Evolutionary conservation across 176 grass and related monocot genomes (phyloP), one percentile per base, ranked within the genome.

Genomic region (Raddia distichophylla): DNA sequence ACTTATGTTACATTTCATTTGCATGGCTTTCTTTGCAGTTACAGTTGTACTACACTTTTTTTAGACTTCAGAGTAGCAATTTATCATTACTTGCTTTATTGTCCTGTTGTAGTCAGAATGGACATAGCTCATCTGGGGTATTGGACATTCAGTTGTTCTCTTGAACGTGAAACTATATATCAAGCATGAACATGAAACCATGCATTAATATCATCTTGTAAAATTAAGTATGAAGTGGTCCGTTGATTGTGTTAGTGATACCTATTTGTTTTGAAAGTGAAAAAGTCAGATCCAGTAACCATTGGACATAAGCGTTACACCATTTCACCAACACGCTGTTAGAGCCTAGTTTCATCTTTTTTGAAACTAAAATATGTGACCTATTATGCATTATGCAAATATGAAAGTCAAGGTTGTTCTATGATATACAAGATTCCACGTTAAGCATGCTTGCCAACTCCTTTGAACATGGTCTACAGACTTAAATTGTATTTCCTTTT

Each of bases 1-100:
- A n/a, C n/a, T n/a, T 94, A 94, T 77, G 68, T 60, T 74, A 63
- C 10, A 7, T 43, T 80, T 80, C 14, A 45, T 46, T 35, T 19
- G 19, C 7, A 32, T 71, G 42, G 3, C 22, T 34, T 35, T 49
- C 22, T 10, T 8, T 71, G 42, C 33, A 10, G 33, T 54, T 18
- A 65, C 5, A 18, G 32, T 42, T 65, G n/a, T 78, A 20, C 76
- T 14, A 20, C 6, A 2, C n/a, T 46, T 37, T 65, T 65, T 61
- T 61, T 19, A 78, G 60, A 56, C 34, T 44, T 47, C 14, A 12
- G 9, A 45, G 62, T 68, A 67, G 50, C 35, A 45, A 6, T 15
- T 7, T 19, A 17, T 32, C 78, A 2, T 46, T 69, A 69, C 64
- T 27, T 80, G 71, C 27, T 73, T 1, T 13, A 6, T 27, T 69